Base-by-base conservation (phyloP, 202 grass and related monocot genomes). In the Eragrostis tef region DNA sequence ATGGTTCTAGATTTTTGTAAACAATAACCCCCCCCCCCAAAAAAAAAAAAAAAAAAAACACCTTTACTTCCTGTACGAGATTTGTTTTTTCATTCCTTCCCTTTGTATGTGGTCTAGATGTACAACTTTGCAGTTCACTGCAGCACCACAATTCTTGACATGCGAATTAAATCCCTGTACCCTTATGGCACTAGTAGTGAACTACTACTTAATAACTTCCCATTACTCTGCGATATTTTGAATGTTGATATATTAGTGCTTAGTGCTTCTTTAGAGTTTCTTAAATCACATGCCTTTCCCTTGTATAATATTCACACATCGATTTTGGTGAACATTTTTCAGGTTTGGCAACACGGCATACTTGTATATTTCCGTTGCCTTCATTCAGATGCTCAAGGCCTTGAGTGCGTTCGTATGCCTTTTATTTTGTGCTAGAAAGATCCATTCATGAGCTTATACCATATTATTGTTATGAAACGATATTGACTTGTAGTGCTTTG, bases 371-470 rank as follows among this genome's bases (percentile, higher is more conserved):
- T 99, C 96, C 63, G 96, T 99, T 19, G 93, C 96, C 27, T 99
- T 99, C 74, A 99, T 99, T 85, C 93, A 99, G 86, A 99, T 99
- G 96, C 93, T 99, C 64, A 99, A 99, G 90, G 92, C 96, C 72
- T 96, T 99, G 82, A 99, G 96, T 99, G 79, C 91, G 96, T 93
- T 84, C 54, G 53, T 42, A 9, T 86, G 7, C 59, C 70, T 66
- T 74, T 79, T 53, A 57, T 20, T 49, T 64, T 66, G 29, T 43
- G 11, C 22, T 66, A 47, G 59, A 57, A 51, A 73, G 25, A 70
- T 69, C 29, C 31, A 81, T 66, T 60, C 19, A 69, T 59, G 50
- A 72, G 44, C 34, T 81, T 70, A 19, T 56, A 70, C 16, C 71
- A 36, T 62, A 45, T 57, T 86, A 21, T 17, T 31, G 10, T 41